These are phyloP conservation scores for Stipa capillata DNA, from an alignment of 176 grass and related monocot genomes.

Conservation along the genomic window DNA sequence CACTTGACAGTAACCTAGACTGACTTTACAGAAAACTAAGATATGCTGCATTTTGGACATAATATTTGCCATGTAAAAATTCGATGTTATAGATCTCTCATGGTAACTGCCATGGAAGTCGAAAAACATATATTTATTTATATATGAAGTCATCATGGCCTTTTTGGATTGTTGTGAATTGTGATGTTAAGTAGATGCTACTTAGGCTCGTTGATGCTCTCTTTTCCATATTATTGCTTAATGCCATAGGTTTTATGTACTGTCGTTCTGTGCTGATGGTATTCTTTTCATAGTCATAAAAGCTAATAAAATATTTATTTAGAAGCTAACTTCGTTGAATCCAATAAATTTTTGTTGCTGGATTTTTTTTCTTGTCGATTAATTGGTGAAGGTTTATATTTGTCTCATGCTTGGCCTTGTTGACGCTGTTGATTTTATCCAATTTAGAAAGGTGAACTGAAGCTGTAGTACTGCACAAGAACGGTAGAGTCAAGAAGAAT, in stretches of 20 bases:
- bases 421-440: neutral
- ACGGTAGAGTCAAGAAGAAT: neutral
- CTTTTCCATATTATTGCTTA: neutral
- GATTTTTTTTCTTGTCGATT: slow-evolving; percentile 3
- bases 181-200: neutral
- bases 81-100: neutral
- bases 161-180: neutral
- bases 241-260: neutral
- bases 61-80: neutral
- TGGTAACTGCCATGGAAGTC: neutral
- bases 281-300: neutral
- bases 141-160: neutral
- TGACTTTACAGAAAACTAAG: neutral
- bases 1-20: neutral
- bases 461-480: neutral
- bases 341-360: neutral
- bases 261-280: neutral
- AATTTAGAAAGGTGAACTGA: neutral
- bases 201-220: neutral
- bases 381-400: neutral
- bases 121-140: neutral
- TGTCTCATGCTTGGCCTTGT: neutral
- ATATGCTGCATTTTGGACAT: neutral
- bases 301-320: neutral
- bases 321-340: neutral